These are phyloP conservation scores for Dendrobium nobile DNA, from an alignment of 106 monocot species.

Conservation along the genomic window DNA sequence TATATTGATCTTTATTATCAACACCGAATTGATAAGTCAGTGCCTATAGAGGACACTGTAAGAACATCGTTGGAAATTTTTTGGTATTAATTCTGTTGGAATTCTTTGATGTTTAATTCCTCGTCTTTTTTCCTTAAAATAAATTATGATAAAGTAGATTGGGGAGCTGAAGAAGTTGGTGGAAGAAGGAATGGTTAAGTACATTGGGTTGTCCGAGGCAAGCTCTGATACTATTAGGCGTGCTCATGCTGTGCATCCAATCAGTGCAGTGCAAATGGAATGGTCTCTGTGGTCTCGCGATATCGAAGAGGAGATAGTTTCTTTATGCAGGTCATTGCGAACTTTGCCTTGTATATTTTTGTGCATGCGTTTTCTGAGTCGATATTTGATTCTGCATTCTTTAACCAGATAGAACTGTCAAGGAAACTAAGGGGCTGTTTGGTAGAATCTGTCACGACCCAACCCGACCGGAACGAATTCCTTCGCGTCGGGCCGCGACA, in stretches of 20 bases:
- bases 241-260: constrained; percentile 78
- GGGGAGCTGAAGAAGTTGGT: constrained; percentile 42
- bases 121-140: not conserved
- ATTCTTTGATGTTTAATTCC: not conserved
- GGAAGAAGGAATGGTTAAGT: constrained; percentile 75
- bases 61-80: not conserved
- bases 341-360: not conserved
- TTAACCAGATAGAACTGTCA: not conserved
- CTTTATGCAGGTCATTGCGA: constrained; percentile 50
- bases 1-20: constrained; percentile 89
- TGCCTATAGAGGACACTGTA: constrained; percentile 84
- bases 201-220: constrained; percentile 83
- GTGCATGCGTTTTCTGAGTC: not conserved
- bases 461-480: too few relatives aligned
- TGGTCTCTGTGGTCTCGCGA: constrained; percentile 88
- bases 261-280: constrained; percentile 77
- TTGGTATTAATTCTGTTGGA: not conserved
- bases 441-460: too few relatives aligned
- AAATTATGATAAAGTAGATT: constrained; percentile 16
- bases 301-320: constrained; percentile 56
- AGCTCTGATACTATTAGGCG: constrained; percentile 71
- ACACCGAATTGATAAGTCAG: constrained; percentile 59
- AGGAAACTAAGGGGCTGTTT: not conserved
- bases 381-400: not conserved
- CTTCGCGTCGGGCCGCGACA: too few relatives aligned